Conservation (phyloP, 345 rosid genomes). For the Arabis hirsuta region DNA sequence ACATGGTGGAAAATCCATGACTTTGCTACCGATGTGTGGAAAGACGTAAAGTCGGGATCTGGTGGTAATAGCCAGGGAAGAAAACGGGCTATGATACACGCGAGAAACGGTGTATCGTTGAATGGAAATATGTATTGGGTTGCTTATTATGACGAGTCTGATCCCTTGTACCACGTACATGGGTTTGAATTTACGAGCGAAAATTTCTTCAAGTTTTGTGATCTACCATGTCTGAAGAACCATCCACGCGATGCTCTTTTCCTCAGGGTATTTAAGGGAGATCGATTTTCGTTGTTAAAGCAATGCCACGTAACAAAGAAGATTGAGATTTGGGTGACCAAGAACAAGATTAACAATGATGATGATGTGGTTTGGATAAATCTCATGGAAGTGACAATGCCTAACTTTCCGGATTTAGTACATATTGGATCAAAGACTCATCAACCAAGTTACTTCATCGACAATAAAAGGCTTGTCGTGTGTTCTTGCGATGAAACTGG, state of each 20-base stretch:
- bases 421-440: not conserved
- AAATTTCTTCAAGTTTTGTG: not conserved
- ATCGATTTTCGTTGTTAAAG: constrained; percentile 5
- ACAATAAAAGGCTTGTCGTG: not conserved
- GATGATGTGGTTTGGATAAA: not conserved
- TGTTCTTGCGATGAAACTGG: not conserved
- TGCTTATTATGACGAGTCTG: not conserved
- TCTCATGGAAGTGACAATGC: not conserved
- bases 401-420: constrained; percentile 5
- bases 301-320: constrained; percentile 5
- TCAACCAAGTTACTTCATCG: constrained; percentile 23
- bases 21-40: not conserved
- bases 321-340: constrained; percentile 17
- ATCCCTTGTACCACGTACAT: not conserved
- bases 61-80: not conserved
- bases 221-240: not conserved
- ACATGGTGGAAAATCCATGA: not conserved
- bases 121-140: constrained; percentile 8
- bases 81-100: no score
- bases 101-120: not conserved
- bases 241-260: not conserved
- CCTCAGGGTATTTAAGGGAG: not conserved
- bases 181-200: not conserved
- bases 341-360: not conserved
- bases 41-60: not conserved